Conservation (phyloP, 768 basidiomycete species). For the Cubamyces sp. region DNA sequence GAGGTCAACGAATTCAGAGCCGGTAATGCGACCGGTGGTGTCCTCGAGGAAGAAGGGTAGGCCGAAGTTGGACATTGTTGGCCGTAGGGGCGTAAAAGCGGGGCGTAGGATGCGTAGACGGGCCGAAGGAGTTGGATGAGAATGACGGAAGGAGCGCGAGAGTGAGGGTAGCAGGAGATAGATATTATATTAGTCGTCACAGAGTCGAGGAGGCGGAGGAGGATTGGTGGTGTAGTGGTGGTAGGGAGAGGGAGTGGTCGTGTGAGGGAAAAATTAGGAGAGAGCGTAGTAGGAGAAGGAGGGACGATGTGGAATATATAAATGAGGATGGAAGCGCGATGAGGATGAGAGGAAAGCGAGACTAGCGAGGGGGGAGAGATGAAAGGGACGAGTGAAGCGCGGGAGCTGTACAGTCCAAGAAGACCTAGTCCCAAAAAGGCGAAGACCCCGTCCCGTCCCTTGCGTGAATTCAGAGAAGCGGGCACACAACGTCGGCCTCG, state of each 20-base stretch:
- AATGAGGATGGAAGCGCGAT: not conserved
- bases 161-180: not conserved
- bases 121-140: not conserved
- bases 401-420: not conserved
- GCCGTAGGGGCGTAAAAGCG: not conserved
- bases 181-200: constrained; percentile 4
- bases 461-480: not conserved
- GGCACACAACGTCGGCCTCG: not conserved
- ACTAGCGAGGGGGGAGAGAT: not conserved
- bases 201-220: not conserved
- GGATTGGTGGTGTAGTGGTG: not conserved
- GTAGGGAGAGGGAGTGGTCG: not conserved
- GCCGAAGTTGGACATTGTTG: constrained; percentile 45
- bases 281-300: not conserved
- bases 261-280: constrained; percentile 1
- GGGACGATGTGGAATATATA: constrained; percentile 8
- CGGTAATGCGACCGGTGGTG: constrained; percentile 54
- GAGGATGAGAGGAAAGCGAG: not conserved
- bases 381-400: not conserved
- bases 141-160: constrained; percentile 4
- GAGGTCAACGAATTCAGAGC: constrained; percentile 64
- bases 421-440: constrained; percentile 3
- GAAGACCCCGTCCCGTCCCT: not conserved
- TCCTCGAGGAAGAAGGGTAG: constrained; percentile 70
- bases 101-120: not conserved